A percentile compares a stretch with the other conserved stretches of the same genome.
Conservation (phyloP, 148 eudicot species). For the Cornus florida region DNA sequence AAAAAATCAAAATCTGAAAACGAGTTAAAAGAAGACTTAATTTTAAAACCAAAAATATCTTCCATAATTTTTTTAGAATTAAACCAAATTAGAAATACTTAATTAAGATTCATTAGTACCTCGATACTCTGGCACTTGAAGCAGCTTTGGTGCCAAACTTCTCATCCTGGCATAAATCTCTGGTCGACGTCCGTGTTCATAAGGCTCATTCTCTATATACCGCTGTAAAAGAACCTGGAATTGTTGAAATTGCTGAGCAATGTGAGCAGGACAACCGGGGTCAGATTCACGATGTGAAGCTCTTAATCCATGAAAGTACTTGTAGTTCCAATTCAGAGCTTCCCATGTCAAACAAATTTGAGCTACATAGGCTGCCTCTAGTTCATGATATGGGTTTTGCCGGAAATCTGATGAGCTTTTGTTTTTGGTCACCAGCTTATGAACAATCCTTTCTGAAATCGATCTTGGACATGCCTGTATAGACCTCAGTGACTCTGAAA, state of each 20-base stretch:
- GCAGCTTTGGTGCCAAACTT: slow-evolving; percentile 69
- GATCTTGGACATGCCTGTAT: slow-evolving; percentile 77
- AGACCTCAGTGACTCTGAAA: slow-evolving; percentile 72
- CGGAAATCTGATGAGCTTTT: slow-evolving; percentile 19
- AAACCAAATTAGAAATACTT: too few relatives aligned
- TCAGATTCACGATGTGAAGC: slow-evolving; percentile 40
- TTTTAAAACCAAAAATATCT: too few relatives aligned
- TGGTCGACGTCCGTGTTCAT: slow-evolving; percentile 75
- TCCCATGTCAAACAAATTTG: slow-evolving; percentile 88
- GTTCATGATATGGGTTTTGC: slow-evolving; percentile 60
- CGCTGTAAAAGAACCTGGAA: slow-evolving; percentile 85
- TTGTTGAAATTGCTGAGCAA: slow-evolving; percentile 91
- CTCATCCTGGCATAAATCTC: slow-evolving; percentile 79
- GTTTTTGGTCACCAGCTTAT: slow-evolving; percentile 46
- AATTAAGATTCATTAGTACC: slow-evolving; percentile 31
- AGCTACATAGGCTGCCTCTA: slow-evolving; percentile 86
- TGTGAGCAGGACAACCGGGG: slow-evolving; percentile 75
- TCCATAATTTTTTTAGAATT: too few relatives aligned
- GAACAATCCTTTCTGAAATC: slow-evolving; percentile 73
- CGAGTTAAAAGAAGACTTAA: too few relatives aligned
- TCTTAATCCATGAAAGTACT: slow-evolving; percentile 61
- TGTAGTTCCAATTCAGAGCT: slow-evolving; percentile 87
- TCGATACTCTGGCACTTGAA: slow-evolving; percentile 91
- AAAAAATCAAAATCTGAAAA: too few relatives aligned
- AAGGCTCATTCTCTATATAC: slow-evolving; percentile 83